These are phyloP conservation scores for Paramecium sexaurelia DNA, from an alignment of 73 alveolate genomes.

Conservation along the genomic window DNA sequence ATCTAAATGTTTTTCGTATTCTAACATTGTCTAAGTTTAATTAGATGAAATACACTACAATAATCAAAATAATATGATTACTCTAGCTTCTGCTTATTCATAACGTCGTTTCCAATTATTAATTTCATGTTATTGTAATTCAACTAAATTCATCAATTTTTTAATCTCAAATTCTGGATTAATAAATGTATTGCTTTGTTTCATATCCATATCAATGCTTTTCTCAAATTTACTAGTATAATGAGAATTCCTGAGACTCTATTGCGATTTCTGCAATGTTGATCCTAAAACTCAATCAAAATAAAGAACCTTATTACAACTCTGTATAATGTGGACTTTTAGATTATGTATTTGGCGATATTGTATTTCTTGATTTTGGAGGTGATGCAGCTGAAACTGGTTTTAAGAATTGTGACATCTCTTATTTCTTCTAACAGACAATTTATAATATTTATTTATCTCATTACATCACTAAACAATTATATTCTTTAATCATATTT, in stretches of 20 bases:
- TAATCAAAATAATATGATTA: neutral
- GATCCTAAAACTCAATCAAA: neutral
- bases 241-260: constrained; percentile 20
- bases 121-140: constrained; percentile 32
- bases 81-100: constrained; percentile 56
- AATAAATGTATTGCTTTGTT: neutral
- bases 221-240: constrained; percentile 29
- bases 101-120: constrained; percentile 47
- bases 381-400: constrained; percentile 24
- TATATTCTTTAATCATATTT: neutral
- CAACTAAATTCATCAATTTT: constrained; percentile 48
- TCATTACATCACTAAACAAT: neutral
- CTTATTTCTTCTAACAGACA: constrained; percentile 17
- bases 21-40: neutral
- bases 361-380: constrained; percentile 1
- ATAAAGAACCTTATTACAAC: neutral
- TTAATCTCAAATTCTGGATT: constrained; percentile 37
- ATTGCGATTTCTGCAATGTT: neutral
- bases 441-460: neutral
- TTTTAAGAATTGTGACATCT: neutral
- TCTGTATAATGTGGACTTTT: neutral
- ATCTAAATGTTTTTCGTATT: constrained; percentile 53
- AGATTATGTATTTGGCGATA: neutral
- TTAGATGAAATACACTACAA: neutral
- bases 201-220: constrained; percentile 32